phyloP scores from a whole-genome alignment of 768 basidiomycete genomes.

The Collybia sordida region DNA sequence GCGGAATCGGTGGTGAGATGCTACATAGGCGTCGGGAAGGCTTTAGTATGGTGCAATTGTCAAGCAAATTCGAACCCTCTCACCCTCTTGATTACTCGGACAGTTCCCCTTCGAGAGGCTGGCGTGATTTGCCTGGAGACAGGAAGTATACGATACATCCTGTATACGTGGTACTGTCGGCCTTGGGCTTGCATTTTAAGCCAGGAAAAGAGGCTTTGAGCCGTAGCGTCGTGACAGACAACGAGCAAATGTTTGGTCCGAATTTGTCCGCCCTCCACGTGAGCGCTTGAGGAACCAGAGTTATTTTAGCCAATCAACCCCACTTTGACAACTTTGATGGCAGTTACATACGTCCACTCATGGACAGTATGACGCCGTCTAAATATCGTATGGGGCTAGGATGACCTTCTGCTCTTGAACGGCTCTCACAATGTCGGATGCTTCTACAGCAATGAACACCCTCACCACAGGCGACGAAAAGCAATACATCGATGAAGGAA shows the following conservation, averaged over 20 bases:
- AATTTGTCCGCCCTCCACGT: constrained; percentile 35
- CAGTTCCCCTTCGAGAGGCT: constrained; percentile 42
- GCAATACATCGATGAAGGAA: constrained; percentile 31
- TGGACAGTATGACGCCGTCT: no score
- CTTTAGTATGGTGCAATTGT: not conserved
- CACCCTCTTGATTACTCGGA: constrained; percentile 62
- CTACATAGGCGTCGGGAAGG: constrained; percentile 43
- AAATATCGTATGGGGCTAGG: no score
- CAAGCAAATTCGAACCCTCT: not conserved
- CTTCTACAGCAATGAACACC: not conserved
- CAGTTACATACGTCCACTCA: no score
- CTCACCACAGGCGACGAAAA: not conserved
- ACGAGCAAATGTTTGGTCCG: constrained; percentile 28
- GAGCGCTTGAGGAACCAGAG: not conserved
- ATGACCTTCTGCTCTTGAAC: not conserved
- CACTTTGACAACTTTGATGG: not conserved
- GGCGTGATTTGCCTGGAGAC: constrained; percentile 52
- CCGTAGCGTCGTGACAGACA: constrained; percentile 10
- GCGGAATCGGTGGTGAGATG: constrained; percentile 62
- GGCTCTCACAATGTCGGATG: not conserved
- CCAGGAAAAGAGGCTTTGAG: not conserved
- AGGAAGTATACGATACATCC: constrained; percentile 60
- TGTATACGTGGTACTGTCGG: constrained; percentile 20
- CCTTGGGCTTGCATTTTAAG: constrained; percentile 1
- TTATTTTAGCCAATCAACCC: not conserved